Percentiles rank a stretch among this genome's conserved stretches.
phyloP scores from a whole-genome alignment of 345 rosid species.

The Jatropha curcas region DNA sequence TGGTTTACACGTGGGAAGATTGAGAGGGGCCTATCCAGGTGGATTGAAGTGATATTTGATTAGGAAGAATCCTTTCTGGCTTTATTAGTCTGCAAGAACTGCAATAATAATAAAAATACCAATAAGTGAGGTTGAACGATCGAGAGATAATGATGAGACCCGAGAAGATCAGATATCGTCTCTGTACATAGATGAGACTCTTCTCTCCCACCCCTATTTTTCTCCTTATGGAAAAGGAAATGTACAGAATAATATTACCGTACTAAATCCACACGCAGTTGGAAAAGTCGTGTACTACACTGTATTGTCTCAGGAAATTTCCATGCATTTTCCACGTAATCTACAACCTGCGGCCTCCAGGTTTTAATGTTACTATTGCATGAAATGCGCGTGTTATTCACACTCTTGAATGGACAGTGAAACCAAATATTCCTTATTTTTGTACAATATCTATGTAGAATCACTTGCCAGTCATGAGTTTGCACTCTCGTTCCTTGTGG shows the following conservation, averaged over 20 bases:
- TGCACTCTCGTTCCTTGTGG: too few relatives aligned
- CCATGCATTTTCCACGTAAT: constrained; percentile 35
- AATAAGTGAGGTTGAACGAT: too few relatives aligned
- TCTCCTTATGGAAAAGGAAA: neutral
- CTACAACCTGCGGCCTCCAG: neutral
- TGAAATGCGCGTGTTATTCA: neutral
- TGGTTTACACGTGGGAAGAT: constrained; percentile 30
- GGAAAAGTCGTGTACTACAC: constrained; percentile 21
- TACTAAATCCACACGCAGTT: constrained; percentile 10
- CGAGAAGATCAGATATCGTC: neutral
- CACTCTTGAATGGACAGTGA: neutral
- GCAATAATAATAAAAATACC: neutral
- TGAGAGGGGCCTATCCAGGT: constrained; percentile 9
- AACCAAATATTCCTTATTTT: neutral
- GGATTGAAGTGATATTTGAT: neutral
- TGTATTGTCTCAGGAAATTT: constrained; percentile 1
- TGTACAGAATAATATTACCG: neutral
- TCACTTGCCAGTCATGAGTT: too few relatives aligned
- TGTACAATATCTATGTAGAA: neutral
- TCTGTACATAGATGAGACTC: neutral
- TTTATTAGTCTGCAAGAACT: neutral
- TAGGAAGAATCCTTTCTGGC: neutral
- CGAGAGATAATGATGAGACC: neutral
- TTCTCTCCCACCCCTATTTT: neutral
- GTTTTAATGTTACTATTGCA: constrained; percentile 10